phyloP scores from a whole-genome alignment of 1,284 basidiomycete species.

The Ceratobasidium sp. region DNA sequence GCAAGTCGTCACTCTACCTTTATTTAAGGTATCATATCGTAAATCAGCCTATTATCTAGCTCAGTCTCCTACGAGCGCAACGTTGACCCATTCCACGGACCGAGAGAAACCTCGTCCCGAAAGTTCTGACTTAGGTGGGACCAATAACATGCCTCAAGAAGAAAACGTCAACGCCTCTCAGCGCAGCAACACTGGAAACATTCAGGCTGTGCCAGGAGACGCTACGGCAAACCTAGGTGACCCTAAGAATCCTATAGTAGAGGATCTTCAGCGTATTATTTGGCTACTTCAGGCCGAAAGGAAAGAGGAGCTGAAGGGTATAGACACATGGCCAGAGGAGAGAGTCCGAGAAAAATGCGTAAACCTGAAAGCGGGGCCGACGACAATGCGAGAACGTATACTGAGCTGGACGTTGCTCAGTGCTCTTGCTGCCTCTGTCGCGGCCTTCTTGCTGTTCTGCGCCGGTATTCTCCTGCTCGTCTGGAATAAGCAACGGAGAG shows the following conservation, averaged over 20 bases:
- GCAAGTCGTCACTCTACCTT: no score
- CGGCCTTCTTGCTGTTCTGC: slow-evolving; percentile 15
- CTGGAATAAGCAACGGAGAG: slow-evolving; percentile 29
- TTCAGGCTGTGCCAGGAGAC: no score
- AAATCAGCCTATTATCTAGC: no score
- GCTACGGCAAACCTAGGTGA: background rate
- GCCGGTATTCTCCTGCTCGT: slow-evolving; percentile 20
- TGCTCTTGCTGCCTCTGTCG: background rate
- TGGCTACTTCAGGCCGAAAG: slow-evolving; percentile 6
- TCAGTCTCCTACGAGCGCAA: no score
- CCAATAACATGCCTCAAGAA: no score
- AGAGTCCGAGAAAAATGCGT: background rate
- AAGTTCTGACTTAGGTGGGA: no score
- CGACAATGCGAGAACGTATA: background rate
- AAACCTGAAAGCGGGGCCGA: background rate
- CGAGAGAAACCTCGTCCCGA: no score
- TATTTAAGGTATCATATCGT: no score
- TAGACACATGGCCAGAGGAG: no score
- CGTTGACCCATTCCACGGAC: no score
- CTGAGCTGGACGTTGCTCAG: slow-evolving; percentile 2
- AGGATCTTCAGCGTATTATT: slow-evolving; percentile 18
- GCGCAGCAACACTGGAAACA: no score
- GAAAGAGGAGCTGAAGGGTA: background rate
- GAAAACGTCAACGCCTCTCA: no score
- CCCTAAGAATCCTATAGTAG: background rate